phyloP scores from a whole-genome alignment of 495 filamentous ascomycete species.

The Neurospora pannonica region DNA sequence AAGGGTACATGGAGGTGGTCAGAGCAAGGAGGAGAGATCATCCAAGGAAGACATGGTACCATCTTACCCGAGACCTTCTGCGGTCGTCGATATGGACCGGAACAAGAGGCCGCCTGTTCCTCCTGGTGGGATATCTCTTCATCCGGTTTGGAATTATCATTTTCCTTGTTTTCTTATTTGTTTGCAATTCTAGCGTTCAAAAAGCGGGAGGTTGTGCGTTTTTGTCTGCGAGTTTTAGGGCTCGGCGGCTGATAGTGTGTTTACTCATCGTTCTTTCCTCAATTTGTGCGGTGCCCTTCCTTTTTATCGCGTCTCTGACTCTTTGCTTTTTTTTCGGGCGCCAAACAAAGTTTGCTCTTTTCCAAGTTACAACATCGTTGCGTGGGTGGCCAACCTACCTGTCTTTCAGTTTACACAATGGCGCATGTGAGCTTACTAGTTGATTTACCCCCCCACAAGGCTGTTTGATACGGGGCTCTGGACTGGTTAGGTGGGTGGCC shows the following conservation, averaged over 20 bases:
- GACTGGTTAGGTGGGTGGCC: neutral
- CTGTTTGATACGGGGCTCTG: neutral
- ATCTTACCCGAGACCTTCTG: neutral
- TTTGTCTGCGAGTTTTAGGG: neutral
- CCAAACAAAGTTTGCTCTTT: constrained; percentile 1
- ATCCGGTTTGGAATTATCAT: neutral
- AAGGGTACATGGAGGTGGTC: neutral
- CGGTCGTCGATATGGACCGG: neutral
- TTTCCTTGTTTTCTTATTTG: neutral
- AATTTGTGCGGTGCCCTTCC: neutral
- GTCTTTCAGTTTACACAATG: neutral
- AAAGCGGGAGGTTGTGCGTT: neutral
- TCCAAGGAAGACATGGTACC: neutral
- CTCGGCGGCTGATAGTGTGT: neutral
- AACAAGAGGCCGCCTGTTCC: neutral
- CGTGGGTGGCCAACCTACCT: neutral
- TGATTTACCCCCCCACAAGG: neutral
- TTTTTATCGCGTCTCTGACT: neutral
- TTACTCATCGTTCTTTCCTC: neutral
- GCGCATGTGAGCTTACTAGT: neutral
- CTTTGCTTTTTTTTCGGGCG: neutral
- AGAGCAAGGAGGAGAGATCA: neutral
- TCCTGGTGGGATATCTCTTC: neutral
- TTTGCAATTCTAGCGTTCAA: neutral
- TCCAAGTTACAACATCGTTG: neutral